Percentiles rank a stretch among this genome's conserved stretches.
Conservation (phyloP, 2,329 filamentous ascomycete species). For the Neonectria coccinea region DNA sequence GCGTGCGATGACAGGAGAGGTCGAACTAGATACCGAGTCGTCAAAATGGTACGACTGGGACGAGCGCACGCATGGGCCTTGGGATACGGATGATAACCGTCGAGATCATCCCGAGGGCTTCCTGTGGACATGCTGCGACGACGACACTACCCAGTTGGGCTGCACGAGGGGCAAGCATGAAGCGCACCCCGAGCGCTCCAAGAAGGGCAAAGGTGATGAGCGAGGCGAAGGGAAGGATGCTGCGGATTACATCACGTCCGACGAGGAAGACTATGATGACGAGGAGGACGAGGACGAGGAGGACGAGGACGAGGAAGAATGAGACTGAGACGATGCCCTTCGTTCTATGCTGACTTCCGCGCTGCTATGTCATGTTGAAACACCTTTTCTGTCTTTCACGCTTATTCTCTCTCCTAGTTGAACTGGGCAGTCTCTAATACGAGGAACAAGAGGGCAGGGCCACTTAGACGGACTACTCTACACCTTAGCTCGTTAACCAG, state of each 20-base stretch:
- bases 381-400: no score
- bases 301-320: neutral
- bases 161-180: conserved; percentile 34
- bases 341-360: no score
- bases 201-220: conserved; percentile 4
- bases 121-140: conserved; percentile 39
- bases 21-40: conserved; percentile 30
- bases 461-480: no score
- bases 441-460: no score
- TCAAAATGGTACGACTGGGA: conserved; percentile 32
- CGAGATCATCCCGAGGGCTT: conserved; percentile 36
- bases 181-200: conserved; percentile 26
- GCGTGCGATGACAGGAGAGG: conserved; percentile 21
- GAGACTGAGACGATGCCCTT: no score
- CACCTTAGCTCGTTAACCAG: no score
- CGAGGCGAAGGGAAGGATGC: neutral
- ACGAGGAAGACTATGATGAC: conserved; percentile 3
- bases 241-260: neutral
- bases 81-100: conserved; percentile 31
- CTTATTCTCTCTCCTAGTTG: no score
- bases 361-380: no score
- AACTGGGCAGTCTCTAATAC: no score
- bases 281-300: conserved; percentile 11
- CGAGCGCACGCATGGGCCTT: conserved; percentile 21
- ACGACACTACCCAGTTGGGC: conserved; percentile 13